phyloP scores from a whole-genome alignment of 805 yeast species.

The Candida krabiensis region DNA sequence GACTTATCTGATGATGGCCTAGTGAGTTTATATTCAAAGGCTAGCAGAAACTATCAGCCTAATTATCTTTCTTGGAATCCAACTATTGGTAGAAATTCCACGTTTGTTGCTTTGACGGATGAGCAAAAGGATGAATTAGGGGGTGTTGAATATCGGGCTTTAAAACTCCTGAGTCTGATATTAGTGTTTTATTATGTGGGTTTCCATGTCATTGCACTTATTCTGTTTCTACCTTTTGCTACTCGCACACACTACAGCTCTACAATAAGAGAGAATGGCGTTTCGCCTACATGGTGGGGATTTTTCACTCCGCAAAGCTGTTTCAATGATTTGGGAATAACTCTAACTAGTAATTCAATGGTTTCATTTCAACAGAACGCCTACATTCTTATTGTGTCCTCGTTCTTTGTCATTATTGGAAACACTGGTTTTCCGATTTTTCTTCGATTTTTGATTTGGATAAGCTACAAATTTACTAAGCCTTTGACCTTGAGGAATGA shows the following conservation, averaged over 20 bases:
- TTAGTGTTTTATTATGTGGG: conserved; percentile 72
- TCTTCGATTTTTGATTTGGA: conserved; percentile 81
- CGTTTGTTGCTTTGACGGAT: conserved; percentile 77
- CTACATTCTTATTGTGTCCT: conserved; percentile 60
- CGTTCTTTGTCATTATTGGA: conserved; percentile 82
- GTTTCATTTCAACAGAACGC: conserved; percentile 58
- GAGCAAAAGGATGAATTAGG: conserved; percentile 93
- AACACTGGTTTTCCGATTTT: conserved; percentile 93
- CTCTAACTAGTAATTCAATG: conserved; percentile 84
- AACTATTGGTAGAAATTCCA: conserved; percentile 89
- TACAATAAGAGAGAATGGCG: conserved; percentile 53
- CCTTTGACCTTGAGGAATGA: conserved; percentile 67
- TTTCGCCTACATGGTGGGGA: conserved; percentile 90
- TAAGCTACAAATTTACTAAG: conserved; percentile 63
- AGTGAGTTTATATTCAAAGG: conserved; percentile 23
- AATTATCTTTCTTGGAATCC: conserved; percentile 88
- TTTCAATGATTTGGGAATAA: conserved; percentile 83
- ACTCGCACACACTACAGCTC: conserved; percentile 40
- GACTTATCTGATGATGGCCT: conserved; percentile 32
- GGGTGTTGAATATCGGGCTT: conserved; percentile 94
- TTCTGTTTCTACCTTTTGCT: conserved; percentile 65
- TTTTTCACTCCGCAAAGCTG: conserved; percentile 77
- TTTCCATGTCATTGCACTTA: conserved; percentile 57
- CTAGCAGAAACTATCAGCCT: conserved; percentile 36
- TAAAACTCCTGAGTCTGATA: conserved; percentile 70